phyloP scores from a whole-genome alignment of 805 yeast genomes.

The Lipomyces anomalus region DNA sequence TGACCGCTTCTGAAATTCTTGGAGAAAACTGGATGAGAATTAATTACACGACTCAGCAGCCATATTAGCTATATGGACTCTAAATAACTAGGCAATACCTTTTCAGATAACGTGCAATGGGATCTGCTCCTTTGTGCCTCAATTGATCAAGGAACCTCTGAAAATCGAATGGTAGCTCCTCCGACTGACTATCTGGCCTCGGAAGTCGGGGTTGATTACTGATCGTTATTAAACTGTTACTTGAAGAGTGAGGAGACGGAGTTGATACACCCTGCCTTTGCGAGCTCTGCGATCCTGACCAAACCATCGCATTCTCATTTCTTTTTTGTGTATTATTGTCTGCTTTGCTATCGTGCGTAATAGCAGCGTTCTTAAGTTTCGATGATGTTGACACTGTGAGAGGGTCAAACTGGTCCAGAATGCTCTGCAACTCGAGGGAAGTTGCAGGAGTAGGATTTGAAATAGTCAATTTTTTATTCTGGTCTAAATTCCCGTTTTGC shows the following conservation, averaged over 20 bases:
- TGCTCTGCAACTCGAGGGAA: slow-evolving; percentile 17
- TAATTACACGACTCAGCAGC: neutral
- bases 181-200: slow-evolving; percentile 29
- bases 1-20: slow-evolving; percentile 60
- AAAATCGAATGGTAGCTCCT: slow-evolving; percentile 60
- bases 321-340: no score
- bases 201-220: no score
- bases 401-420: slow-evolving; percentile 30
- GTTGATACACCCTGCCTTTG: no score
- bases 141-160: slow-evolving; percentile 70
- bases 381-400: slow-evolving; percentile 19
- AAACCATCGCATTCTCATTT: no score
- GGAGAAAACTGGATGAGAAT: slow-evolving; percentile 81
- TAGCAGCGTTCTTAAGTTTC: no score
- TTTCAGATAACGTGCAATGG: slow-evolving; percentile 76
- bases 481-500: no score
- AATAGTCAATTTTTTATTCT: no score
- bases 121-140: slow-evolving; percentile 73
- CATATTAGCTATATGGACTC: neutral
- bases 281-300: no score
- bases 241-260: no score
- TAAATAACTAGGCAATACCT: neutral
- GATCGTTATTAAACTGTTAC: no score
- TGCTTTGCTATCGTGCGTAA: no score
- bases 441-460: no score